phyloP scores from a whole-genome alignment of 164 flowering plant species.

The Cinnamomum micranthum region DNA sequence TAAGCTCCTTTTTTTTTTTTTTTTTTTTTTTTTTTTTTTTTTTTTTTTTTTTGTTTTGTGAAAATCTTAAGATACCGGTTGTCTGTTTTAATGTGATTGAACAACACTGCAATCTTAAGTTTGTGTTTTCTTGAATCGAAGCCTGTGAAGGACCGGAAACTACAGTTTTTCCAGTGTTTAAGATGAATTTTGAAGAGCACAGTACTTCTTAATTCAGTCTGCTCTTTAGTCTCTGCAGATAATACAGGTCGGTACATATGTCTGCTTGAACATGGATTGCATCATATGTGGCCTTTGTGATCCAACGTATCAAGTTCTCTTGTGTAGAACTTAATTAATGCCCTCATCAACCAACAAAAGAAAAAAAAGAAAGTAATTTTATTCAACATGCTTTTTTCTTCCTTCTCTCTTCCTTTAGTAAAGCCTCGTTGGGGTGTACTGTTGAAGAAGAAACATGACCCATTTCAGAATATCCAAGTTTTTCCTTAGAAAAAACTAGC shows the following conservation, averaged over 20 bases:
- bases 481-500: not conserved
- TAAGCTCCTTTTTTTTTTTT: not conserved
- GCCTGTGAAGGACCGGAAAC: slow-evolving; percentile 19
- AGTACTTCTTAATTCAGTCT: slow-evolving; percentile 9
- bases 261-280: slow-evolving; percentile 17
- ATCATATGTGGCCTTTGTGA: slow-evolving; percentile 3
- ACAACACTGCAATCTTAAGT: slow-evolving; percentile 13
- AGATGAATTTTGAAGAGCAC: slow-evolving; percentile 12
- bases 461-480: not conserved
- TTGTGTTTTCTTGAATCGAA: slow-evolving; percentile 34
- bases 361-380: not conserved
- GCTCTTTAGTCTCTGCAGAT: slow-evolving; percentile 5
- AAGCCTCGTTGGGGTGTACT: not conserved
- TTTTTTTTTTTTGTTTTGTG: too few species aligned
- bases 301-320: slow-evolving; percentile 1
- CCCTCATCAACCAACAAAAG: too few species aligned
- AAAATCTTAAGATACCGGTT: not conserved
- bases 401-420: not conserved
- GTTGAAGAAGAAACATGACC: slow-evolving; percentile 2
- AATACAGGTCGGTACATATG: slow-evolving; percentile 7
- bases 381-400: not conserved
- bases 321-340: not conserved
- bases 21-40: not conserved
- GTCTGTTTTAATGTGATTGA: slow-evolving; percentile 2
- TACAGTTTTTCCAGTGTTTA: slow-evolving; percentile 14